These are phyloP conservation scores for Phytophthora pini DNA, from an alignment of 352 stramenopile genomes.

Conservation along the genomic window DNA sequence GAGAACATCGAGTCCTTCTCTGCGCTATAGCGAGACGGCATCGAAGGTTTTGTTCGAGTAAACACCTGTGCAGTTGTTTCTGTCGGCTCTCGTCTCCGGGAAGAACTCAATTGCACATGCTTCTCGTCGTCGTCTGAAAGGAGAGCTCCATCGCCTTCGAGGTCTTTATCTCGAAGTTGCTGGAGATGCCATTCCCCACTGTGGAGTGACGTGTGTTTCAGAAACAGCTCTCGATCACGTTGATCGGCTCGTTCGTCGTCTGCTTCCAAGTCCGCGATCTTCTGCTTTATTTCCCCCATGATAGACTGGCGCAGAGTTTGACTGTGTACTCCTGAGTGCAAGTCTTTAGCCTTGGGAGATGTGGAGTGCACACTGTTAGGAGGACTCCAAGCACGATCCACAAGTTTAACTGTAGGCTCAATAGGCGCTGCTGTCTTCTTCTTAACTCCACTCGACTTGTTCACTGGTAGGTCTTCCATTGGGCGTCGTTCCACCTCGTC, in stretches of 20 bases:
- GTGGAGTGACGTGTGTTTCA: slow-evolving; percentile 47
- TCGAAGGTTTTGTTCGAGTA: neutral
- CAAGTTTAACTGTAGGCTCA: neutral
- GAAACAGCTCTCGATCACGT: slow-evolving; percentile 46
- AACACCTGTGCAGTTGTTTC: neutral
- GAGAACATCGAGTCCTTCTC: slow-evolving; percentile 41
- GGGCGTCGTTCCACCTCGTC: neutral
- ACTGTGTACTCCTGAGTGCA: slow-evolving; percentile 1
- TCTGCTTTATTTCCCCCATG: slow-evolving; percentile 56
- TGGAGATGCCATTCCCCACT: slow-evolving; percentile 43
- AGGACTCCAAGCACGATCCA: slow-evolving; percentile 1
- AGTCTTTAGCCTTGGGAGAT: neutral
- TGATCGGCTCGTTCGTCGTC: slow-evolving; percentile 44
- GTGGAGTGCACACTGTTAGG: slow-evolving; percentile 5
- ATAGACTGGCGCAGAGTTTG: slow-evolving; percentile 38
- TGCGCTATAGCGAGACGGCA: neutral
- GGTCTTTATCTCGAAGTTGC: slow-evolving; percentile 19
- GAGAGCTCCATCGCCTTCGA: slow-evolving; percentile 9
- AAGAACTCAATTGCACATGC: slow-evolving; percentile 24
- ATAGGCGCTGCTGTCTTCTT: neutral
- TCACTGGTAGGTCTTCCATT: neutral
- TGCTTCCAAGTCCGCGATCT: slow-evolving; percentile 47
- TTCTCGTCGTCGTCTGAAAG: slow-evolving; percentile 15
- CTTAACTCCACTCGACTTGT: neutral
- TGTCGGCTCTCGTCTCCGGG: slow-evolving; percentile 26